Base-by-base conservation (phyloP, 352 stramenopile species). In the Phytopythium chamaehyphon region DNA sequence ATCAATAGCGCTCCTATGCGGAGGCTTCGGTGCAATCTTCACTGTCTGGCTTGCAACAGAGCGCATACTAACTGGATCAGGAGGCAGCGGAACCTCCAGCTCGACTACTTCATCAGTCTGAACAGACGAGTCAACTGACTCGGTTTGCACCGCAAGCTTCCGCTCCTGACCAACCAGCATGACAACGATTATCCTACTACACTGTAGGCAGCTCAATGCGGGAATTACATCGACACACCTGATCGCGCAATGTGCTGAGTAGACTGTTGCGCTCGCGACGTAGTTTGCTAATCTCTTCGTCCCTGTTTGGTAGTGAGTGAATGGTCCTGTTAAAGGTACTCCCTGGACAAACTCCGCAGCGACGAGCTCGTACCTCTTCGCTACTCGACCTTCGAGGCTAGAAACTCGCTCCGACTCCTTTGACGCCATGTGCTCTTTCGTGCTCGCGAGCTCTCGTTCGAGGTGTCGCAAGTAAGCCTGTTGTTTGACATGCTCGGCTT, bases 241-340 rank as follows among this genome's bases (percentile, higher is more conserved):
- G 57, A 6, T 89, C 77, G 3, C 77, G 73, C 6, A 91, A 48
- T 0, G 80, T 70, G 19, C 48, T 76, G 12, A 91, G 37, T 23
- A 91, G 66, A 8, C 71, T 68, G 51, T 88, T 91, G 2, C 80
- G 69, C 28, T 91, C 80, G 10, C 80, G 73, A 12, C 77, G 66
- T 37, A 88, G 47, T 45, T 78, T 77, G 7, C 62, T 55, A 22
- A 89, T 61, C 51, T 91, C 81, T 0, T 61, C 54, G 31, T 91
- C 76, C 16, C 81, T 87, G n/a, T 43, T 33, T 18, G 42, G 37
- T 11, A 60, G 28, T 48, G 57, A 56, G 12, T 5, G 47, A 2
- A 22, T 9, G 35, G 22, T 21, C 12, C 12, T 12, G 60, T 9
- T 14, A 52, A 28, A 48, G 12, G 10, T 0, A 47, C 2, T 4